Evolutionary conservation across 1,139 yeast genomes (phyloP).

Genomic region (Meyerozyma smithsonii): DNA sequence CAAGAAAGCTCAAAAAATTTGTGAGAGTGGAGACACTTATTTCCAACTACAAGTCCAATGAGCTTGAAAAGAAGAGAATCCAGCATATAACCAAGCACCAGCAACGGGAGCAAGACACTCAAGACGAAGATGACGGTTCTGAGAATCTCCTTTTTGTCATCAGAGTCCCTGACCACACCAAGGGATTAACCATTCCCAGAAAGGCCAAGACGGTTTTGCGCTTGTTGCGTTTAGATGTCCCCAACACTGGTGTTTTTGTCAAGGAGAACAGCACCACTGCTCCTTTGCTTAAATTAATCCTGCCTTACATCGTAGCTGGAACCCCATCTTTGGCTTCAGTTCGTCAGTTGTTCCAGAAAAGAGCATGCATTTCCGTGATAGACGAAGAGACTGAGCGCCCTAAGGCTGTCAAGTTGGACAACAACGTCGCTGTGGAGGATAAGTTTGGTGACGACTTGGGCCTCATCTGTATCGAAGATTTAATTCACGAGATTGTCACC

Average conservation of each 20-base stretch:
- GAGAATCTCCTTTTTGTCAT: constrained; percentile 56
- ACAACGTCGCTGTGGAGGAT: constrained; percentile 71
- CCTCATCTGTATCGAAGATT: constrained; percentile 73
- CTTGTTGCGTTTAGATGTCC: constrained; percentile 52
- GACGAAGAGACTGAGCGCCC: constrained; percentile 24
- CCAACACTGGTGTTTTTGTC: constrained; percentile 68
- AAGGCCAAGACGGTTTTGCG: constrained; percentile 58
- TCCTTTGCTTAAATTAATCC: constrained; percentile 59
- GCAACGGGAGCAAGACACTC: constrained; percentile 14
- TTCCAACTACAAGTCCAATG: constrained; percentile 57
- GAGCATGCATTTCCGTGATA: constrained; percentile 53
- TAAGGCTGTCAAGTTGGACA: constrained; percentile 49
- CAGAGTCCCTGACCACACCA: constrained; percentile 54
- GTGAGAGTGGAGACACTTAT: constrained; percentile 71
- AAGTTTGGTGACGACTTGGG: constrained; percentile 61
- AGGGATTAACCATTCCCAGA: constrained; percentile 60
- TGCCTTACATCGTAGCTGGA: constrained; percentile 73
- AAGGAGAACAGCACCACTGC: constrained; percentile 52
- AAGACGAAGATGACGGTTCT: constrained; percentile 18
- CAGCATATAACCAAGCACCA: constrained; percentile 55
- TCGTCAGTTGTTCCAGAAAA: constrained; percentile 69
- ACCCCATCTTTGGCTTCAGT: constrained; percentile 66
- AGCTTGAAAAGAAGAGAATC: constrained; percentile 64
- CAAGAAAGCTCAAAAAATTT: constrained; percentile 43
- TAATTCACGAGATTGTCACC: constrained; percentile 62